phyloP scores from a whole-genome alignment of 768 basidiomycete genomes.

The Ephemerocybe angulata region DNA sequence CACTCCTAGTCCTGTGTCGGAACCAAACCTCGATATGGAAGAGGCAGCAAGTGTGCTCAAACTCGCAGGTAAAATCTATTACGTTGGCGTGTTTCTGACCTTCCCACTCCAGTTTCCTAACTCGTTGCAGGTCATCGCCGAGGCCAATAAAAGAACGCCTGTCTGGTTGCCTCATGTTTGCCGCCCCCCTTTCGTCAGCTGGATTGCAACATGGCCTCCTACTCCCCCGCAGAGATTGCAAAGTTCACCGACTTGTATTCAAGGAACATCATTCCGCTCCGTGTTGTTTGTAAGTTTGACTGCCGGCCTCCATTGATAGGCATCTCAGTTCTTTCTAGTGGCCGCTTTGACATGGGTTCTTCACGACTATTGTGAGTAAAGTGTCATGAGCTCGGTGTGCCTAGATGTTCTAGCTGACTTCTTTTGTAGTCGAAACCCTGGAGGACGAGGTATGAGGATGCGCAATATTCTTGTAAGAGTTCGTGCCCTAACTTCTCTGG shows the following conservation, averaged over 20 bases:
- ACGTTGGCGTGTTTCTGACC: no score
- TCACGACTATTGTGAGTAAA: conserved; percentile 31
- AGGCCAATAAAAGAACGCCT: no score
- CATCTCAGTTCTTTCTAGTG: conserved; percentile 12
- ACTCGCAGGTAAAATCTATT: no score
- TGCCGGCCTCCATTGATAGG: neutral
- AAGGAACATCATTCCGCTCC: neutral
- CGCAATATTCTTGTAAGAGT: no score
- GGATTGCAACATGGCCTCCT: neutral
- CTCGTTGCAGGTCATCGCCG: no score
- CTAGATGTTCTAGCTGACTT: neutral
- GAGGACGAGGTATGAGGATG: conserved; percentile 33
- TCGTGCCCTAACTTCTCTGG: neutral
- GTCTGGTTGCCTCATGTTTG: no score
- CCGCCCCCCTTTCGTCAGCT: neutral
- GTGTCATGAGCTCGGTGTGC: neutral
- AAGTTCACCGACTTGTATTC: neutral
- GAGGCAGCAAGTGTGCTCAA: no score
- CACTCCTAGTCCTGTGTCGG: no score
- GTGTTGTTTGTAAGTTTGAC: neutral
- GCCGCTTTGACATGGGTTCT: conserved; percentile 33
- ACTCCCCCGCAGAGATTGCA: neutral
- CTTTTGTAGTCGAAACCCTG: conserved; percentile 27
- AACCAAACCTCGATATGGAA: no score
- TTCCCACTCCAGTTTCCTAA: no score